Conservation (phyloP, 2,329 filamentous ascomycete species). For the Cordyceps militaris region DNA sequence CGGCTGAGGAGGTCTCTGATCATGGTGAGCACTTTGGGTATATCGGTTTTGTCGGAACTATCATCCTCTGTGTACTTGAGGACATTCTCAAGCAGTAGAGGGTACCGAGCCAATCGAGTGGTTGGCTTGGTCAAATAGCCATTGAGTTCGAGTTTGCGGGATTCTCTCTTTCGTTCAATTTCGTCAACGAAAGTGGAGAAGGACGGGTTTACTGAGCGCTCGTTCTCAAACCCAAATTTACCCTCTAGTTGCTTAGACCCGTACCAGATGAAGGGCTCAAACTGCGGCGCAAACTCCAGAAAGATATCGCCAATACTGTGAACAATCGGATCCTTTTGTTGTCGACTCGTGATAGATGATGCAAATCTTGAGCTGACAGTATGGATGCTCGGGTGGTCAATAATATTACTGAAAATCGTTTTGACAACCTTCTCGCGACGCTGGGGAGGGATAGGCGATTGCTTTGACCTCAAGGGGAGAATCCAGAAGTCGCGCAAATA, state of each 20-base stretch:
- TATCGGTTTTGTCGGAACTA: slow-evolving; percentile 83
- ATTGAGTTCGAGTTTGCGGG: slow-evolving; percentile 91
- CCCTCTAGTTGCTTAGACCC: slow-evolving; percentile 93
- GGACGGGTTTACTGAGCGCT: slow-evolving; percentile 75
- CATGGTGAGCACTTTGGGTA: slow-evolving; percentile 78
- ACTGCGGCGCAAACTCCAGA: slow-evolving; percentile 81
- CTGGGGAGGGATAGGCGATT: slow-evolving; percentile 82
- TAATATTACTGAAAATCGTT: slow-evolving; percentile 91
- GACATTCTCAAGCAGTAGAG: slow-evolving; percentile 83
- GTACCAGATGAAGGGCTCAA: slow-evolving; percentile 94
- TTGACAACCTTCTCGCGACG: slow-evolving; percentile 85
- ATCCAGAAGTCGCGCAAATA: slow-evolving; percentile 99
- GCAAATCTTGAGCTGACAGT: slow-evolving; percentile 84
- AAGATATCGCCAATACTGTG: slow-evolving; percentile 90
- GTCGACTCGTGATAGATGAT: slow-evolving; percentile 77
- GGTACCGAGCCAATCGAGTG: slow-evolving; percentile 88
- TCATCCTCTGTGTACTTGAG: slow-evolving; percentile 85
- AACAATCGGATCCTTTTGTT: slow-evolving; percentile 86
- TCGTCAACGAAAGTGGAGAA: slow-evolving; percentile 94
- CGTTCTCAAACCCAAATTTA: slow-evolving; percentile 97
- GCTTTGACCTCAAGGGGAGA: slow-evolving; percentile 72
- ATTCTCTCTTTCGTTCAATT: slow-evolving; percentile 92
- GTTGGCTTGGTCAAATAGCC: slow-evolving; percentile 97
- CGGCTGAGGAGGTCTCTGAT: slow-evolving; percentile 82
- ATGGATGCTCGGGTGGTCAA: slow-evolving; percentile 76